phyloP scores from a whole-genome alignment of 129 eudicot genomes.

The Scalesia atractyloides region DNA sequence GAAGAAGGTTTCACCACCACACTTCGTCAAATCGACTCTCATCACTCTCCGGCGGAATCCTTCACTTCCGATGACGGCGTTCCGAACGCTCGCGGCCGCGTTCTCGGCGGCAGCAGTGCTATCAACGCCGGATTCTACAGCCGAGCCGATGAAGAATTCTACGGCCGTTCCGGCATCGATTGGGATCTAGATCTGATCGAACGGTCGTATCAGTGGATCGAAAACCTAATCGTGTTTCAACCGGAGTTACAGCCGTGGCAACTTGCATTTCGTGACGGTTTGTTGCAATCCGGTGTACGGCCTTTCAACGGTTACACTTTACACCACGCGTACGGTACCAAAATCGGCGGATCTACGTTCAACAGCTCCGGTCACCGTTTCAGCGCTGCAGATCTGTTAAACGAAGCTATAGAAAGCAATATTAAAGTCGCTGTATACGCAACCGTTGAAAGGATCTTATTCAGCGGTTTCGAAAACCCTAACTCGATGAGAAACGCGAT shows the following conservation, averaged over 20 bases:
- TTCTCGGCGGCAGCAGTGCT: constrained; percentile 34
- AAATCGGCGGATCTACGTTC: constrained; percentile 77
- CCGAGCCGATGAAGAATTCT: constrained; percentile 24
- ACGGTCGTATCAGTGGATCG: constrained; percentile 70
- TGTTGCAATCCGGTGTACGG: constrained; percentile 57
- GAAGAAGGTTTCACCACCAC: constrained; percentile 62
- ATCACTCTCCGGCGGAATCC: constrained; percentile 21
- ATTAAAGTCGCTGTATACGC: constrained; percentile 60
- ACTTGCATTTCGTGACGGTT: constrained; percentile 54
- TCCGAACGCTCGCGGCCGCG: constrained; percentile 30
- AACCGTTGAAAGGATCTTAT: constrained; percentile 53
- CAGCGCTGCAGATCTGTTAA: constrained; percentile 68
- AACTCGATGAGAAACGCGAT: constrained; percentile 38
- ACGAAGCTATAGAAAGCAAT: constrained; percentile 43
- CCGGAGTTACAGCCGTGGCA: constrained; percentile 77
- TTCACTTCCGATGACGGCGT: constrained; percentile 27
- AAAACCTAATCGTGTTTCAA: constrained; percentile 58
- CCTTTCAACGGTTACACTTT: constrained; percentile 55
- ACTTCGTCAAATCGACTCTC: constrained; percentile 40
- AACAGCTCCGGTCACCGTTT: constrained; percentile 58
- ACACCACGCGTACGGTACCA: constrained; percentile 60
- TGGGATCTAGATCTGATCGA: constrained; percentile 29
- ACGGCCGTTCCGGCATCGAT: constrained; percentile 23
- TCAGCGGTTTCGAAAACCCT: constrained; percentile 34
- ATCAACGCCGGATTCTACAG: constrained; percentile 32